phyloP scores from a whole-genome alignment of 768 basidiomycete species.

The Multifurca ochricompacta region DNA sequence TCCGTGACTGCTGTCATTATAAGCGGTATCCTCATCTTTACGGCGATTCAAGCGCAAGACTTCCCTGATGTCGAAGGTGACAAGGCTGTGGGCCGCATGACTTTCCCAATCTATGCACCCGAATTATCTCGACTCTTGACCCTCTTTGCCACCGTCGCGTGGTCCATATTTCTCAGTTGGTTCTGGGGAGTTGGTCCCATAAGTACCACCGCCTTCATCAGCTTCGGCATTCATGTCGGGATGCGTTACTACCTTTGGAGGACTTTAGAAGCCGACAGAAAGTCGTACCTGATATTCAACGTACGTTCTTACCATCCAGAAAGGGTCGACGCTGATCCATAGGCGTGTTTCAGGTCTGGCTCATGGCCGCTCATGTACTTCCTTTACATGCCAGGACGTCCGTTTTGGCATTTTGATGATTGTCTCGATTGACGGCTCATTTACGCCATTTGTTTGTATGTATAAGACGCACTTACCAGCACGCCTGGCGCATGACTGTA shows the following conservation, averaged over 20 bases:
- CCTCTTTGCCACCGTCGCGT: slow-evolving; percentile 18
- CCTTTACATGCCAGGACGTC: slow-evolving; percentile 18
- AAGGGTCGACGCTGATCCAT: slow-evolving; percentile 12
- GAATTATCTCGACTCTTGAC: slow-evolving; percentile 19
- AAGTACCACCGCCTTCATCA: slow-evolving; percentile 8
- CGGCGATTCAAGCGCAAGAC: slow-evolving; percentile 23
- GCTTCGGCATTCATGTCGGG: slow-evolving; percentile 21
- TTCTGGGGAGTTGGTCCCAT: slow-evolving; percentile 21
- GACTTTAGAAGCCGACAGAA: slow-evolving; percentile 15
- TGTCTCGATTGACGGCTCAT: slow-evolving; percentile 18
- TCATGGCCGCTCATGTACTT: slow-evolving; percentile 19
- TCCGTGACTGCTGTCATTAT: slow-evolving; percentile 19
- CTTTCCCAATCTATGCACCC: slow-evolving; percentile 23
- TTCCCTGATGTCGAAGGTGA: slow-evolving; percentile 25
- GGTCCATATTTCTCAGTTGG: slow-evolving; percentile 22
- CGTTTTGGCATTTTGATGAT: slow-evolving; percentile 16
- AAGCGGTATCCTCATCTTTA: slow-evolving; percentile 20
- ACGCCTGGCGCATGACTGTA: slow-evolving; percentile 13
- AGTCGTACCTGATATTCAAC: slow-evolving; percentile 22
- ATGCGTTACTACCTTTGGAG: slow-evolving; percentile 18
- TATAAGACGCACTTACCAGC: slow-evolving; percentile 10
- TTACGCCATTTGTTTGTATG: slow-evolving; percentile 18
- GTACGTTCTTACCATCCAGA: slow-evolving; percentile 19
- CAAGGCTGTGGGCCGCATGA: slow-evolving; percentile 19
- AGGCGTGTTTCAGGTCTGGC: slow-evolving; percentile 15